These are phyloP conservation scores for Darksidea phi DNA, from an alignment of 495 filamentous ascomycete species.

Conservation along the genomic window DNA sequence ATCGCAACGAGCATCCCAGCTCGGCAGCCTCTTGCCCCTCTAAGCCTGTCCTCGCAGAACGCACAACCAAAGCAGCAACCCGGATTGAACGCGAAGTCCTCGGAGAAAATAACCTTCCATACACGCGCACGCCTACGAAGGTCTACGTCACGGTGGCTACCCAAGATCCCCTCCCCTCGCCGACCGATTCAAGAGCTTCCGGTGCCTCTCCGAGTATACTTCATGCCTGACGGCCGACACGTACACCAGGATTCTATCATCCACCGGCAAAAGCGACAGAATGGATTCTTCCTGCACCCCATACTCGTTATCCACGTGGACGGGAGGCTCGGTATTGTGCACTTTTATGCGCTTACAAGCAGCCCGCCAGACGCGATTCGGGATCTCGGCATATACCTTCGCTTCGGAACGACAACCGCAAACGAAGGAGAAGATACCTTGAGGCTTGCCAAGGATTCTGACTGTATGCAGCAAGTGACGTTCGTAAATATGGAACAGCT, in stretches of 20 bases:
- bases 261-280: conserved; percentile 8
- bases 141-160: no score
- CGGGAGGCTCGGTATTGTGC: neutral
- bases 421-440: neutral
- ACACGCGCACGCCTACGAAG: no score
- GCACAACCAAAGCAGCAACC: no score
- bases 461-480: conserved; percentile 13
- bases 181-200: no score
- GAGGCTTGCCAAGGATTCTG: neutral
- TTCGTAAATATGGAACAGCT: conserved; percentile 19
- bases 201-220: conserved; percentile 7
- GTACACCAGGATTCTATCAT: conserved; percentile 9
- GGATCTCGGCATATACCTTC: conserved; percentile 12
- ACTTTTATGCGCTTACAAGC: conserved; percentile 18
- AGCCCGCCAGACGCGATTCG: conserved; percentile 6
- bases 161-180: no score
- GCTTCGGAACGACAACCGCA: neutral
- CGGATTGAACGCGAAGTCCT: no score
- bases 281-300: conserved; percentile 16
- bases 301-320: conserved; percentile 5
- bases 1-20: no score
- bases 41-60: no score
- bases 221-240: neutral
- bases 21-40: no score
- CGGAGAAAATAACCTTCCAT: no score